Evolutionary conservation across 2,329 filamentous ascomycete species (phyloP).

Genomic region (Diaporthe vexans): DNA sequence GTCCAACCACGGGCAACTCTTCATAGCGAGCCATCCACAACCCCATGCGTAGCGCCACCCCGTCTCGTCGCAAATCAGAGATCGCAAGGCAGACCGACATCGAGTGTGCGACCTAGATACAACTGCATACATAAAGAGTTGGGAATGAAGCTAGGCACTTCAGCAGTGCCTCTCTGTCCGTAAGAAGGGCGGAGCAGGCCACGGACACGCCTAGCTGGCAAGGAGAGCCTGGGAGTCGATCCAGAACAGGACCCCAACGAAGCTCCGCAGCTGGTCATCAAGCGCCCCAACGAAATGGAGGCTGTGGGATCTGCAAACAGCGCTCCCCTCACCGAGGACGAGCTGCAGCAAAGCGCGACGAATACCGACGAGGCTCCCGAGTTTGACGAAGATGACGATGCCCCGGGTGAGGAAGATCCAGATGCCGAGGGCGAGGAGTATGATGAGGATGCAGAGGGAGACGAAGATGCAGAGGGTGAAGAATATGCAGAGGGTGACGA

Average conservation of each 20-base stretch:
- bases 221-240: conserved; percentile 30
- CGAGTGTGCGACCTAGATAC: conserved; percentile 2
- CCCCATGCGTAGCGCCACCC: conserved; percentile 31
- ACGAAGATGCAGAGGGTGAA: conserved; percentile 50
- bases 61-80: conserved; percentile 34
- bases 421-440: conserved; percentile 51
- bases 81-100: conserved; percentile 4
- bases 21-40: conserved; percentile 19
- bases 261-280: conserved; percentile 23
- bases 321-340: conserved; percentile 69
- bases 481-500: conserved; percentile 49
- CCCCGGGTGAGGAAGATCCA: conserved; percentile 46
- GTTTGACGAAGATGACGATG: conserved; percentile 54
- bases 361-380: conserved; percentile 62
- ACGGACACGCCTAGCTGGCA: conserved; percentile 31
- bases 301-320: conserved; percentile 58
- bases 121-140: background rate
- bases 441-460: conserved; percentile 51
- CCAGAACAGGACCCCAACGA: conserved; percentile 25
- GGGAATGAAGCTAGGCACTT: conserved; percentile 37
- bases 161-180: conserved; percentile 33
- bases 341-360: conserved; percentile 69
- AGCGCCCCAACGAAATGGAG: conserved; percentile 40
- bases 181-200: conserved; percentile 40
- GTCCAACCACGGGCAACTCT: conserved; percentile 29